A percentile compares a stretch with the other conserved stretches of the same genome.
Evolutionary conservation across 306 rosid genomes (phyloP).

Genomic region (Carpinus fangiana): DNA sequence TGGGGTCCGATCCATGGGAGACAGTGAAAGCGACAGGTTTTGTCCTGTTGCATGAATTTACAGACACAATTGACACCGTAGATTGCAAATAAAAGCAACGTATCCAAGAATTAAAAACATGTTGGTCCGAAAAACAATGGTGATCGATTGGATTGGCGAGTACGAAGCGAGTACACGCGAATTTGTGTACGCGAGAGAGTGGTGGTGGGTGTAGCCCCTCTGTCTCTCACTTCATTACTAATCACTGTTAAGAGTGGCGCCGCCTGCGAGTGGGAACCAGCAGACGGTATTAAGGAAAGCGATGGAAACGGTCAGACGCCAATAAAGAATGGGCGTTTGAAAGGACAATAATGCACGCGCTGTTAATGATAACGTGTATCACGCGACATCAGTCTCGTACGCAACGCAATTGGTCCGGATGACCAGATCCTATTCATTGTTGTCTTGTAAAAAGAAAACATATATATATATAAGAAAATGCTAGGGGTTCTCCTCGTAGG

Average conservation of each 20-base stretch:
- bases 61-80: neutral
- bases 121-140: no score
- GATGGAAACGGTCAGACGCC: neutral
- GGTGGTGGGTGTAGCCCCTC: neutral
- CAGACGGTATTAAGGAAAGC: neutral
- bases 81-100: neutral
- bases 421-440: no score
- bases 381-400: neutral
- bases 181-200: neutral
- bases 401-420: no score
- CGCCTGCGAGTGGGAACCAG: neutral
- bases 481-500: no score
- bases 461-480: no score
- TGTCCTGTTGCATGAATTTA: slow-evolving; percentile 1
- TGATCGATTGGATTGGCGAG: neutral
- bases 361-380: neutral
- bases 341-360: neutral
- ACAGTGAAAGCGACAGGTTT: slow-evolving; percentile 37
- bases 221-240: neutral
- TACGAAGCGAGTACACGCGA: neutral
- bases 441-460: no score
- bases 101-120: neutral
- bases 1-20: slow-evolving; percentile 21
- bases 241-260: neutral
- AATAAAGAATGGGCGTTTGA: neutral